Evolutionary conservation across 352 stramenopile species (phyloP), one percentile per base, ranked within the genome.

Genomic region (Phytophthora rubi): DNA sequence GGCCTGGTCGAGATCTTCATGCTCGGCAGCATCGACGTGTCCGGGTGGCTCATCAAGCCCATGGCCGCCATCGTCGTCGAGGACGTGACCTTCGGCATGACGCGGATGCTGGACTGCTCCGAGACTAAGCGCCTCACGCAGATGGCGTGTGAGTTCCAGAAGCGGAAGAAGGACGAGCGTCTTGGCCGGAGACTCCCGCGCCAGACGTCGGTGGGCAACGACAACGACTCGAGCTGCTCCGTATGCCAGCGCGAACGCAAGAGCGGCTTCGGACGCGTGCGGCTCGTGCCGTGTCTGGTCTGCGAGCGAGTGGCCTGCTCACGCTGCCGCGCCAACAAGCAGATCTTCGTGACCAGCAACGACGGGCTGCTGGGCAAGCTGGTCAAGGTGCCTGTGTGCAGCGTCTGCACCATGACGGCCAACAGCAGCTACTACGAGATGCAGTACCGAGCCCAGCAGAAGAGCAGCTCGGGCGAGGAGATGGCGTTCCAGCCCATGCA

Each of bases 1-100:
- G 75, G 69, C 12, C 48, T 82, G 32, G 66, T 88, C 4, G 77
- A 88, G 37, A 73, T 86, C 42, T 86, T 86, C 57, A 82, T 84
- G 77, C 55, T 81, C 21, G 78, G 76, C 28, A 72, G 73, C 45
- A 68, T 84, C 18, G 68, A 77, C 16, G 72, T 83, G 10, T 65
- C 73, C 0, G 76, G 79, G 6, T 76, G 67, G 18, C 71, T 86
- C 13, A 66, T 81, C 13, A 69, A 66, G 5, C 67, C 74, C 37
- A 70, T 78, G 59, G 64, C 70, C 28, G 57, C 70, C 0, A 75
- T 79, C 18, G 74, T 85, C 5, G 65, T 78, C 13, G 67, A 78
- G 37, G 77, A 87, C 47, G 59, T 75, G 23, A 64, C 71, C 42
- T 77, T 85, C 52, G 63, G 64, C 10, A 70, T 87, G 37, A 73